A percentile compares a stretch with the other conserved stretches of the same genome.
Evolutionary conservation across 176 grass and related monocot species (phyloP).

Genomic region (Hordeum vulgare): DNA sequence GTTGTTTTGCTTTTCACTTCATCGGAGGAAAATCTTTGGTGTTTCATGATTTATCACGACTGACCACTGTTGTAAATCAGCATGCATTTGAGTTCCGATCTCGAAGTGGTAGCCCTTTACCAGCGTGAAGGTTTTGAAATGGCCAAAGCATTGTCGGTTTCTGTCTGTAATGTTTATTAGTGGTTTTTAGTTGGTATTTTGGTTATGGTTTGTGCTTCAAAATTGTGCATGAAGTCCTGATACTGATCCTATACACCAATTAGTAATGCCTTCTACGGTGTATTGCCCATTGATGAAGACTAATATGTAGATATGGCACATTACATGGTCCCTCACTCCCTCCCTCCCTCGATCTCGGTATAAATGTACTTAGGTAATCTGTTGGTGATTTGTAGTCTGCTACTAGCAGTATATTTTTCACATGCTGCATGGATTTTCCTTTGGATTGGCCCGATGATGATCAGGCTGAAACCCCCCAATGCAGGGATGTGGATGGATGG

Average conservation of each 20-base stretch:
- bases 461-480: background rate
- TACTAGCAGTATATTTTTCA: too few relatives aligned
- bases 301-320: too few relatives aligned
- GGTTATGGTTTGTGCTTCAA: background rate
- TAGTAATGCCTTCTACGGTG: too few relatives aligned
- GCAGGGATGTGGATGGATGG: background rate
- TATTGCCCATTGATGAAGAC: too few relatives aligned
- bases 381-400: background rate
- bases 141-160: background rate
- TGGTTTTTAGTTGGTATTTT: background rate
- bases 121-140: background rate
- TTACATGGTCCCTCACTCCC: too few relatives aligned
- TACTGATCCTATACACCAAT: background rate
- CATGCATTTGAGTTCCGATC: background rate
- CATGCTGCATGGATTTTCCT: background rate
- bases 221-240: background rate
- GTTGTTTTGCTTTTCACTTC: too few relatives aligned
- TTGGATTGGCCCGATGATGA: conserved; percentile 26
- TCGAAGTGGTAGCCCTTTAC: background rate
- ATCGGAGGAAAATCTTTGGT: too few relatives aligned
- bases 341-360: background rate
- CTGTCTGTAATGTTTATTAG: background rate
- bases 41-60: too few relatives aligned
- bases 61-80: too few relatives aligned
- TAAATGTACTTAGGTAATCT: background rate